These are phyloP conservation scores for Thalassiosira exigua DNA, from an alignment of 352 stramenopile genomes.

Conservation along the genomic window DNA sequence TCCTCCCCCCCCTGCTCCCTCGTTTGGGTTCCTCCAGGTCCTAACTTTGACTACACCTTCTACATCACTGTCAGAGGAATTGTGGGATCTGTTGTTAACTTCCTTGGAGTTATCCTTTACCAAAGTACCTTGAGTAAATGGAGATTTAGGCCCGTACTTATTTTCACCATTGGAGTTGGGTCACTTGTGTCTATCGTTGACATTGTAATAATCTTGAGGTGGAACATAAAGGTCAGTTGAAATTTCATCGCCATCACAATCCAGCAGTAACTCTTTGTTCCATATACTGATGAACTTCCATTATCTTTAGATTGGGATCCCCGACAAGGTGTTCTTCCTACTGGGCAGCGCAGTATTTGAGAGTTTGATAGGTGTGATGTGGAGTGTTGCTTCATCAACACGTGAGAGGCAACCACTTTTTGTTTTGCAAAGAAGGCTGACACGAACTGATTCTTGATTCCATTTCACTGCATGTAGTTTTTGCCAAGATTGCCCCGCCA, in stretches of 20 bases:
- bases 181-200: slow-evolving; percentile 49
- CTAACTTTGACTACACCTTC: slow-evolving; percentile 59
- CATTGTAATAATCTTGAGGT: slow-evolving; percentile 54
- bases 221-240: no score
- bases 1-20: no score
- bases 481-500: slow-evolving; percentile 47
- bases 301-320: slow-evolving; percentile 58
- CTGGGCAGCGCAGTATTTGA: slow-evolving; percentile 56
- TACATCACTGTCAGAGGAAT: slow-evolving; percentile 61
- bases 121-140: slow-evolving; percentile 43
- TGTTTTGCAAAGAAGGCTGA: no score
- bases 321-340: slow-evolving; percentile 58
- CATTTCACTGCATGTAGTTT: slow-evolving; percentile 44
- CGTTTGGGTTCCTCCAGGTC: no score
- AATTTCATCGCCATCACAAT: no score
- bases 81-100: slow-evolving; percentile 48
- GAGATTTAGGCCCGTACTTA: slow-evolving; percentile 48
- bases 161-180: slow-evolving; percentile 57
- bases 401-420: no score
- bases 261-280: no score
- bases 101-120: slow-evolving; percentile 52
- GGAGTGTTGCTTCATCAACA: no score
- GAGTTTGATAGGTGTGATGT: slow-evolving; percentile 37
- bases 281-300: no score
- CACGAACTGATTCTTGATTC: no score